Evolutionary conservation across 1,139 yeast genomes (phyloP).

Genomic region (Protomyces inundatus): DNA sequence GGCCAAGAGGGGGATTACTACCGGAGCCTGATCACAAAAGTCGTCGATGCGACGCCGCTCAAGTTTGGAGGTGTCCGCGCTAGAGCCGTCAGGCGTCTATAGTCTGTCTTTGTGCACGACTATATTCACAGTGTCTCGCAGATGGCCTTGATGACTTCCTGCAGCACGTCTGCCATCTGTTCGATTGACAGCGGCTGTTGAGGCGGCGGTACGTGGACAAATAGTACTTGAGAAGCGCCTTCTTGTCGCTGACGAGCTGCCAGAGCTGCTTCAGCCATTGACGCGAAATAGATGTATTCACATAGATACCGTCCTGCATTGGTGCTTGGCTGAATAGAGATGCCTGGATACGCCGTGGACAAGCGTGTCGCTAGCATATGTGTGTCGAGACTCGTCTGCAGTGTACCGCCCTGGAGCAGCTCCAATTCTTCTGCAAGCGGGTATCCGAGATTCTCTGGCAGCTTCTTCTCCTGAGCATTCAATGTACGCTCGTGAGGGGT

Average conservation of each 20-base stretch:
- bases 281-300: constrained; percentile 16
- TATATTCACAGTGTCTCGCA: neutral
- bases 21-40: constrained; percentile 58
- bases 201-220: constrained; percentile 18
- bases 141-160: constrained; percentile 1
- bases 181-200: constrained; percentile 1
- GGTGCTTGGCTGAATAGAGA: constrained; percentile 3
- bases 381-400: constrained; percentile 39
- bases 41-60: constrained; percentile 72
- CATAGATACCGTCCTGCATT: constrained; percentile 20
- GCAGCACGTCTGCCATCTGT: constrained; percentile 12
- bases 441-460: neutral
- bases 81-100: constrained; percentile 77
- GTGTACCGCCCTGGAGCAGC: neutral
- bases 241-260: neutral
- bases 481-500: neutral
- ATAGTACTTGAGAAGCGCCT: neutral
- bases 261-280: constrained; percentile 2
- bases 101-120: constrained; percentile 29
- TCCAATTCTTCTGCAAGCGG: neutral
- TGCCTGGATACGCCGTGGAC: neutral
- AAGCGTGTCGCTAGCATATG: constrained; percentile 31
- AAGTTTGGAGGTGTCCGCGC: constrained; percentile 90
- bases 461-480: neutral
- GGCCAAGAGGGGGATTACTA: constrained; percentile 81